Evolutionary conservation across 306 rosid genomes (phyloP), one percentile per base, ranked within the genome.

Genomic region (Aeschynomene evenia): DNA sequence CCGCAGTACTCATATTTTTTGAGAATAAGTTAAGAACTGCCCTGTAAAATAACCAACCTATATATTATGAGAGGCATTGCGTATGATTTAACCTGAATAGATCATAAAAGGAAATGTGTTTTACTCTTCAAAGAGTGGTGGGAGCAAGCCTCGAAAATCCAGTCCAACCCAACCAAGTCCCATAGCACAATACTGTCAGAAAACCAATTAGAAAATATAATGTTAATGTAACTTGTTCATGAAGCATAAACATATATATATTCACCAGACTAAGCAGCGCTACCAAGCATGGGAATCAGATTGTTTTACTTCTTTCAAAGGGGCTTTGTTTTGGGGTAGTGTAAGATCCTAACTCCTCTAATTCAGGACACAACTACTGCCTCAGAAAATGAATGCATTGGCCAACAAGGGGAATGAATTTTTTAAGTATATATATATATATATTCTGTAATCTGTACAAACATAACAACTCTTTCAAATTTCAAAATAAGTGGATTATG

Each of bases 101-200:
- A 64, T 53, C 59, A 82, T n/a, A 37, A 28, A 62, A 45, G 42
- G 68, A 29, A 58, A 9, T 39, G 57, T 67, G 68, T 50, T 16
- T 80, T 84, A 95, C 99, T 89, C 97, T 85, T 91, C 99, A 80
- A 95, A 95, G 50, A 95, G 97, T 56, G 99, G 74, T 56, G 99
- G 97, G 65, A 95, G 96, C 83, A 95, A 74, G 59, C 97, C 91
- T 65, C 99, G 96, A 72, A 88, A 95, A 81, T 95, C 99, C 54
- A 95, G 83, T 69, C 99, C 99, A 74, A 95, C 99, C 99, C 99
- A 91, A 77, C 99, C 99, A 83, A 95, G 97, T 68, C 99, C 99
- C 96, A 91, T 87, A 28, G 99, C 96, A 85, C 99, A 95, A 71
- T 91, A 95, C 99, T 95, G 96, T 65, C 22, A 50, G 70, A 58